Conservation (phyloP, 176 grass and related monocot species). For the Phoenix roebelenii region DNA sequence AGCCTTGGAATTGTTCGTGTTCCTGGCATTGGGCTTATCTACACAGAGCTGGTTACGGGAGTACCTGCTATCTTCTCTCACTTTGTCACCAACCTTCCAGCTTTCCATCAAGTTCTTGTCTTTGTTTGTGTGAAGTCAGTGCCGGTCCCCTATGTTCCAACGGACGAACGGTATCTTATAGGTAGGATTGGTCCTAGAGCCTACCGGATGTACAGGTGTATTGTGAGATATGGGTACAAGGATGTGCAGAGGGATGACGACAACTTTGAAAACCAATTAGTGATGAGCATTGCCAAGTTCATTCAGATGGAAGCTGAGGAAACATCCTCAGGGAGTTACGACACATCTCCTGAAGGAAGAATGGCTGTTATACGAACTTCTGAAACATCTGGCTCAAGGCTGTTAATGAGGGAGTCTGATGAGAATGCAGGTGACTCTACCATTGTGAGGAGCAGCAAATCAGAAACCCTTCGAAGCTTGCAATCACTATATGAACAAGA, state of each 20-base stretch:
- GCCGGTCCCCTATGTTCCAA: constrained; percentile 60
- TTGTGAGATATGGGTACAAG: constrained; percentile 89
- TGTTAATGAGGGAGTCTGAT: constrained; percentile 38
- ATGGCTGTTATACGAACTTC: constrained; percentile 73
- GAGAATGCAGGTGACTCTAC: constrained; percentile 26
- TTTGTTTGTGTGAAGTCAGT: constrained; percentile 96
- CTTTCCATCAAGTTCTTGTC: constrained; percentile 89
- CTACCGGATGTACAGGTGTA: constrained; percentile 94
- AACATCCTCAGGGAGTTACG: constrained; percentile 46
- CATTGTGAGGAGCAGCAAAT: constrained; percentile 53
- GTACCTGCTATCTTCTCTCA: constrained; percentile 91
- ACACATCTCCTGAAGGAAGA: constrained; percentile 73
- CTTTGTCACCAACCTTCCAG: constrained; percentile 90
- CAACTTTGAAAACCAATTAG: constrained; percentile 80
- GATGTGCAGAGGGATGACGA: constrained; percentile 81
- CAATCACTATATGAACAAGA: constrained; percentile 82
- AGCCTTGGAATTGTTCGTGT: constrained; percentile 94
- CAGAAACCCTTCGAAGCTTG: constrained; percentile 59
- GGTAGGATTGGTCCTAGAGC: constrained; percentile 71
- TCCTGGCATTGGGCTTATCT: constrained; percentile 91
- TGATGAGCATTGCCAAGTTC: constrained; percentile 95
- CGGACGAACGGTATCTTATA: constrained; percentile 76
- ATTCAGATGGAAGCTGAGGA: constrained; percentile 94
- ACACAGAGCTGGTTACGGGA: constrained; percentile 85
- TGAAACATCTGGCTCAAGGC: constrained; percentile 30